Evolutionary conservation across 441 rosid genomes (phyloP), one percentile per base, ranked within the genome.

Genomic region (Jatropha podagrica): DNA sequence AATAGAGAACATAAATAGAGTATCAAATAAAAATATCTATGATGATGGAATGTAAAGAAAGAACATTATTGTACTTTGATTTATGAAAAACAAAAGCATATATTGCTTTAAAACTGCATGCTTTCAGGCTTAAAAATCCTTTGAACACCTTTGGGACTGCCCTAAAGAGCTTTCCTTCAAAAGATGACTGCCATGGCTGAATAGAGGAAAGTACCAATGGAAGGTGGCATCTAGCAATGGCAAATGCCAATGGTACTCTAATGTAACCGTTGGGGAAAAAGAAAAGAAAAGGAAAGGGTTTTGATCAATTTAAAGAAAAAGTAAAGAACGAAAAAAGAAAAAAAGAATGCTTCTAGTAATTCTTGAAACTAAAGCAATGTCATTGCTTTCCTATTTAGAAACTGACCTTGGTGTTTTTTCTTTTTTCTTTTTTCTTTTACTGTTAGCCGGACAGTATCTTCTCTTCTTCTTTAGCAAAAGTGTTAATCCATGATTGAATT

Each of bases 71-170:
- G 77, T 63, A 52, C 65, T 74, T 81, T 83, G 80, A n/a, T 46
- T 70, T 64, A 41, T 11, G 71, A 58, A 76, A 63, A 68, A 27
- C 42, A 18, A 69, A 77, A 37, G 66, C 42, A 56, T 8, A n/a
- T 56, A n/a, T 56, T 18, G 61, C 27, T 56, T 17, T 15, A 6
- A 5, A 2, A 8, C n/a, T 42, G 51, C 52, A 41, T 65, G 65
- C 52, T 71, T 54, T 75, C 63, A 64, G 48, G 70, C 76, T 60
- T 49, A 14, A 67, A 15, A 63, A 66, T 41, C 73, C 85, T 79
- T 79, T 73, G 79, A 80, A 71, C 69, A 70, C 32, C 83, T 77
- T 82, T 80, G 82, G 74, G 78, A 55, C 74, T 76, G 77, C 79
- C 73, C 48, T 66, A 58, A 81, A 69, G 71, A 38, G 78, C 76